Evolutionary conservation across 2,329 filamentous ascomycete species (phyloP), one percentile per base, ranked within the genome.

Genomic region (Xylaria sp.): DNA sequence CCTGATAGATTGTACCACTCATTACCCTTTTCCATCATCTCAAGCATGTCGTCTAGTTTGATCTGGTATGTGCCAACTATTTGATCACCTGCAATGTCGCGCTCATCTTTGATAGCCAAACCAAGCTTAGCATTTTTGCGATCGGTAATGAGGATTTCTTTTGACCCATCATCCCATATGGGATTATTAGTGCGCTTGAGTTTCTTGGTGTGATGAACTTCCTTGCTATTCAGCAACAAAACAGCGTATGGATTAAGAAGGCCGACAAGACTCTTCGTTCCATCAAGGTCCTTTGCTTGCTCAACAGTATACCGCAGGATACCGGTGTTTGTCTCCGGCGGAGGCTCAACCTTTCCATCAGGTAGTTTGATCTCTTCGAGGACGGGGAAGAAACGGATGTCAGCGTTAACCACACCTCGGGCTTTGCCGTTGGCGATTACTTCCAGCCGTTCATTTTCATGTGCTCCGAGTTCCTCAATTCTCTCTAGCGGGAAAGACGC

Each of bases 131-230:
- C 94, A 77, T 89, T 90, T 82, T 94, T 97, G 69, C 92, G 90
- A 77, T 99, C 94, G 0, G 94, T 97, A 76, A 99, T 95, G 68
- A 99, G 88, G 73, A 99, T 89, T 77, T 99, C 96, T 81, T 97
- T 97, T 72, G 90, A 92, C 6, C 92, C 92, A 76, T 98, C 91
- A 61, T 95, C 91, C 90, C 94, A 99, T 74, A 99, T 94, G 7
- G 96, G 96, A 74, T 97, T 96, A 81, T 99, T 99, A 67, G 94
- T 98, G 68, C 95, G 91, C 86, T 98, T 99, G 74, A 97, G 86
- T 79, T 94, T 96, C 81, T 94, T 93, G 60, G 94, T 97, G 63
- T 89, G 86, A 74, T 97, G 94, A 4, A 98, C 87, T 77, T 96
- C 91, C 80, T 96, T 97, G 69, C 93, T 92, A 74, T 99, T 99